Percentiles rank a stretch among this genome's conserved stretches.
Conservation (phyloP, 2,329 filamentous ascomycete genomes). For the Colletotrichum orchidophilum region DNA sequence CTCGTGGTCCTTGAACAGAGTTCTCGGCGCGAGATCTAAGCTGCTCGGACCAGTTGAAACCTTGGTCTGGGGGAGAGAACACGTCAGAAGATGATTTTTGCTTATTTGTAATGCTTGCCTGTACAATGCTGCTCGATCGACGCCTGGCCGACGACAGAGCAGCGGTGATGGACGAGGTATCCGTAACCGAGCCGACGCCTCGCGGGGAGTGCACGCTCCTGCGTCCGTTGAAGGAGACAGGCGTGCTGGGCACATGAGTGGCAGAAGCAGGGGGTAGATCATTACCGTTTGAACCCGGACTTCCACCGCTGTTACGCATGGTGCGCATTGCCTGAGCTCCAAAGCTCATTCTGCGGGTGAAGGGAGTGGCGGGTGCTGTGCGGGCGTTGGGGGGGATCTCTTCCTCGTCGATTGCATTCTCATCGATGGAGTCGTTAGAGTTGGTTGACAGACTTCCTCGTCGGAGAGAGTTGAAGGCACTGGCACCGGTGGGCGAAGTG, state of each 20-base stretch:
- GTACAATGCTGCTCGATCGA: slow-evolving; percentile 52
- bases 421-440: slow-evolving; percentile 69
- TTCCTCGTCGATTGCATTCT: slow-evolving; percentile 78
- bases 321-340: slow-evolving; percentile 82
- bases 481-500: slow-evolving; percentile 67
- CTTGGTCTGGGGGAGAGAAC: slow-evolving; percentile 76
- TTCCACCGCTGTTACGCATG: slow-evolving; percentile 68
- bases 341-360: slow-evolving; percentile 88
- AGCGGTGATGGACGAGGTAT: slow-evolving; percentile 45
- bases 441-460: slow-evolving; percentile 77
- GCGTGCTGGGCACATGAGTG: slow-evolving; percentile 43
- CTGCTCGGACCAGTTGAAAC: slow-evolving; percentile 97
- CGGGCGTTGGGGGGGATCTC: slow-evolving; percentile 61
- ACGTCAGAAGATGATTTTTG: slow-evolving; percentile 72
- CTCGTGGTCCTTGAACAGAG: slow-evolving; percentile 67
- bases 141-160: slow-evolving; percentile 46
- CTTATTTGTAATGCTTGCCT: slow-evolving; percentile 69
- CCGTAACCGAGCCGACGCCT: slow-evolving; percentile 1
- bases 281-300: slow-evolving; percentile 72
- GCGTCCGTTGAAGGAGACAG: slow-evolving; percentile 42
- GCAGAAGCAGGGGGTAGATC: slow-evolving; percentile 50
- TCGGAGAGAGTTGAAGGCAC: slow-evolving; percentile 61
- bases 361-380: slow-evolving; percentile 76
- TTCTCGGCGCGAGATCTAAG: slow-evolving; percentile 92
- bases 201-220: slow-evolving; percentile 31